These are phyloP conservation scores for Oryza glumipatula DNA, from an alignment of 176 grass and related monocot genomes.

Conservation along the genomic window DNA sequence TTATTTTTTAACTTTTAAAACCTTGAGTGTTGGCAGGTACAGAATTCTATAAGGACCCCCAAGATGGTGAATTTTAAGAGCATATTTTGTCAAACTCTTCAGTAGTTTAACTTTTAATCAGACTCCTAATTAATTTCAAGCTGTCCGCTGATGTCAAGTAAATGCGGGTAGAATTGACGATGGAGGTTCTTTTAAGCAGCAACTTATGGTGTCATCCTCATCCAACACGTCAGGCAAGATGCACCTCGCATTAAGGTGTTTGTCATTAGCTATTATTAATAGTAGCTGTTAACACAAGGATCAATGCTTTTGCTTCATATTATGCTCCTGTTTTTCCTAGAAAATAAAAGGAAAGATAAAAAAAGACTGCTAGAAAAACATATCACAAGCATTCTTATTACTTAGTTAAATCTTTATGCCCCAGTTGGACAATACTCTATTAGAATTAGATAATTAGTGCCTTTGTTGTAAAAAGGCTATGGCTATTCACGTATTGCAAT, in stretches of 20 bases:
- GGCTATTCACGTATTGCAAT: background rate
- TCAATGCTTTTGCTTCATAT: slow-evolving; percentile 28
- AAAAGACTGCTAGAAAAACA: background rate
- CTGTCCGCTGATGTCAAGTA: slow-evolving; percentile 11
- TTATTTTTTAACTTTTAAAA: slow-evolving; percentile 8
- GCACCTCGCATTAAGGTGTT: slow-evolving; percentile 22
- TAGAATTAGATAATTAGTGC: background rate
- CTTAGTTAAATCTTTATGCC: background rate
- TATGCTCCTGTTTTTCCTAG: slow-evolving; percentile 8
- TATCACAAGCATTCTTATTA: background rate
- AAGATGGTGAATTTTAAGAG: slow-evolving; percentile 22
- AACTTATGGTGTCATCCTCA: slow-evolving; percentile 19
- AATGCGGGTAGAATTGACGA: slow-evolving; percentile 3
- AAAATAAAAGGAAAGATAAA: background rate
- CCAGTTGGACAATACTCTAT: background rate
- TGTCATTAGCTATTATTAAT: slow-evolving; percentile 14
- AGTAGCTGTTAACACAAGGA: slow-evolving; percentile 16
- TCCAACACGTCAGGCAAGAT: slow-evolving; percentile 28
- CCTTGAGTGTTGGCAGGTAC: background rate
- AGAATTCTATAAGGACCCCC: slow-evolving; percentile 10
- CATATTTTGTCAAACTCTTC: slow-evolving; percentile 6
- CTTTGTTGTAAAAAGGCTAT: slow-evolving; percentile 12
- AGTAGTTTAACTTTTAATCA: slow-evolving; percentile 4
- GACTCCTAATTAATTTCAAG: slow-evolving; percentile 33
- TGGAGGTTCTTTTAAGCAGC: slow-evolving; percentile 29